Percentiles rank a stretch among this genome's conserved stretches.
Evolutionary conservation across 768 basidiomycete species (phyloP).

Genomic region (Rhodosporidiobolus odoratus): DNA sequence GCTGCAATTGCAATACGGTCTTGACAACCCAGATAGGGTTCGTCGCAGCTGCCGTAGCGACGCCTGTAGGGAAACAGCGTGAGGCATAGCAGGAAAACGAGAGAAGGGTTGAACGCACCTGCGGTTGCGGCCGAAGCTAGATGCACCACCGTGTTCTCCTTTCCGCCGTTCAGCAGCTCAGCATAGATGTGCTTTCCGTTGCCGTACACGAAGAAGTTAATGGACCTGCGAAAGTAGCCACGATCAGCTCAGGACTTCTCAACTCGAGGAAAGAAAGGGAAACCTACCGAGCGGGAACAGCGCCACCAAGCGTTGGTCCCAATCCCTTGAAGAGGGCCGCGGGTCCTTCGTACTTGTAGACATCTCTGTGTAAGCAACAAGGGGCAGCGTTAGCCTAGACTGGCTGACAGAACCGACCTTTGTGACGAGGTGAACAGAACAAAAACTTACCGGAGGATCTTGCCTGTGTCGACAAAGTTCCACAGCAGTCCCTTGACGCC

Average conservation of each 20-base stretch:
- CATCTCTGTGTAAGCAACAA: constrained; percentile 48
- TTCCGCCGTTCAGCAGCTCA: constrained; percentile 60
- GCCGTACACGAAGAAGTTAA: constrained; percentile 96
- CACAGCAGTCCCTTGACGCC: constrained; percentile 60
- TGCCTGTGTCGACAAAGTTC: constrained; percentile 90
- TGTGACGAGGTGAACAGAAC: background rate
- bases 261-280: background rate
- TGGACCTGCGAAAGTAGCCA: constrained; percentile 53
- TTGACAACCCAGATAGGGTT: constrained; percentile 99
- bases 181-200: constrained; percentile 92
- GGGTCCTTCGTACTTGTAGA: constrained; percentile 80
- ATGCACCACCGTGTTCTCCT: constrained; percentile 80
- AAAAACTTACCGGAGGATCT: constrained; percentile 69
- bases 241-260: background rate
- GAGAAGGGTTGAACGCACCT: constrained; percentile 35
- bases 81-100: background rate
- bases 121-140: constrained; percentile 78
- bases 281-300: constrained; percentile 71
- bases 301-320: constrained; percentile 88
- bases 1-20: constrained; percentile 76
- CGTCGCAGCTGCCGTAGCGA: constrained; percentile 80
- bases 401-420: background rate
- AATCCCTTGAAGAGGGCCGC: constrained; percentile 89
- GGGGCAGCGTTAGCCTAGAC: background rate
- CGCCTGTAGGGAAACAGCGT: constrained; percentile 50